Evolutionary conservation across 2,329 filamentous ascomycete genomes (phyloP), one percentile per base, ranked within the genome.

Genomic region (Bretziella fagacearum): DNA sequence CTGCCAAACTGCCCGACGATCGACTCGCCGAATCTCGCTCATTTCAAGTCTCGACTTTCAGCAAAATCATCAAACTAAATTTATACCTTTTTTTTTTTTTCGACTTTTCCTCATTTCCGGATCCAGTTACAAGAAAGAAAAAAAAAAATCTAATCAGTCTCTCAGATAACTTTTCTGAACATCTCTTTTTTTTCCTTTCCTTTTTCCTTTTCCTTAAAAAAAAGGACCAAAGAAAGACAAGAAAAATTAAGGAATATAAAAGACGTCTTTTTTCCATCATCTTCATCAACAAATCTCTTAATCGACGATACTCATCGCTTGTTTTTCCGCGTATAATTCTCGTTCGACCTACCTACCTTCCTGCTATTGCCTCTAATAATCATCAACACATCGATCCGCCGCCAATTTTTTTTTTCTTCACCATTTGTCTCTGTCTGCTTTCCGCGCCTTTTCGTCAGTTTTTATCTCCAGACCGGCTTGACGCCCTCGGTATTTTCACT

Each of bases 391-490:
- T 33, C n/a, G 20, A n/a, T 33, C 18, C 18, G 30, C 30, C 18
- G 30, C 30, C 18, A 17, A n/a, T 33, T 33, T 33, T 33, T 33
- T 33, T 13, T 33, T 30, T 6, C 13, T 30, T 6, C 13, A 6
- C 6, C 13, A 6, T 6, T 30, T 33, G 30, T 42, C 26, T 42
- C 25, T 29, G 10, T 23, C 26, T 25, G n/a, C 22, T n/a, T n/a
- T n/a, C n/a, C n/a, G n/a, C n/a, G n/a, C n/a, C n/a, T n/a, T n/a
- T n/a, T n/a, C n/a, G 23, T 42, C 39, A 25, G 25, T 26, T 23
- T 42, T 29, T n/a, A 42, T 25, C 25, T 23, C 33, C 26, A n/a
- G n/a, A 33, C 36, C 41, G 27, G 18, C 42, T 35, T 35, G 20
- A 33, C 26, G 32, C 26, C 25, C 36, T 29, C 22, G 32, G 40